phyloP scores from a whole-genome alignment of 805 yeast genomes.

The Danielia oregonensis region DNA sequence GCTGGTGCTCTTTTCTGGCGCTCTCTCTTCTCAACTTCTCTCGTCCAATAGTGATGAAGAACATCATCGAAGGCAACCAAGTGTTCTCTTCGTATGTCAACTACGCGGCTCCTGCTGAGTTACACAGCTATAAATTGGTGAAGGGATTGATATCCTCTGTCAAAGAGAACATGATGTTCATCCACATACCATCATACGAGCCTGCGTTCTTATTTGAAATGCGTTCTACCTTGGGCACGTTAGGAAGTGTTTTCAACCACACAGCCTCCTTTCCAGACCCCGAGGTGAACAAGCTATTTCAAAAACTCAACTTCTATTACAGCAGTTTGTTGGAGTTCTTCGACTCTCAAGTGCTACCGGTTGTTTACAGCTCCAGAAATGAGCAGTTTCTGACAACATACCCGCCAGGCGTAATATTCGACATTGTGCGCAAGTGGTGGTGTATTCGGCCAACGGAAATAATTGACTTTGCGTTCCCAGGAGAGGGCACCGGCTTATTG shows the following conservation, averaged over 20 bases:
- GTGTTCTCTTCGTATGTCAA: background rate
- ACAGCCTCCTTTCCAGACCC: constrained; percentile 1
- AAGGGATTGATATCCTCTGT: background rate
- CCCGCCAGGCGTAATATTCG: constrained; percentile 16
- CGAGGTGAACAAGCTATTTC: constrained; percentile 1
- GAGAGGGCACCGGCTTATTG: constrained; percentile 2
- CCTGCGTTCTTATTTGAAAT: constrained; percentile 7
- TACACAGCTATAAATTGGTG: background rate
- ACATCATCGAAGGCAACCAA: background rate
- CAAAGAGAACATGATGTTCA: background rate
- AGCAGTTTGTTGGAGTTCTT: constrained; percentile 15
- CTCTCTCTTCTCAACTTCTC: background rate
- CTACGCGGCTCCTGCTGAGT: background rate
- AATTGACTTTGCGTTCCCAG: constrained; percentile 3
- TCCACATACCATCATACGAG: constrained; percentile 11
- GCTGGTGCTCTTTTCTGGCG: background rate
- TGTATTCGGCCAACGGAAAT: constrained; percentile 18
- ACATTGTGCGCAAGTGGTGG: constrained; percentile 20
- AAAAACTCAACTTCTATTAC: constrained; percentile 11
- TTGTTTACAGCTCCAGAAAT: constrained; percentile 10
- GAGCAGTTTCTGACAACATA: constrained; percentile 17
- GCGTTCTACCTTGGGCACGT: background rate
- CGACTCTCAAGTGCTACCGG: constrained; percentile 14
- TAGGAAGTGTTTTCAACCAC: background rate
- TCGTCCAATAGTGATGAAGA: background rate